Evolutionary conservation across 805 yeast species (phyloP).

Genomic region (Sugiyamaella marilandica): DNA sequence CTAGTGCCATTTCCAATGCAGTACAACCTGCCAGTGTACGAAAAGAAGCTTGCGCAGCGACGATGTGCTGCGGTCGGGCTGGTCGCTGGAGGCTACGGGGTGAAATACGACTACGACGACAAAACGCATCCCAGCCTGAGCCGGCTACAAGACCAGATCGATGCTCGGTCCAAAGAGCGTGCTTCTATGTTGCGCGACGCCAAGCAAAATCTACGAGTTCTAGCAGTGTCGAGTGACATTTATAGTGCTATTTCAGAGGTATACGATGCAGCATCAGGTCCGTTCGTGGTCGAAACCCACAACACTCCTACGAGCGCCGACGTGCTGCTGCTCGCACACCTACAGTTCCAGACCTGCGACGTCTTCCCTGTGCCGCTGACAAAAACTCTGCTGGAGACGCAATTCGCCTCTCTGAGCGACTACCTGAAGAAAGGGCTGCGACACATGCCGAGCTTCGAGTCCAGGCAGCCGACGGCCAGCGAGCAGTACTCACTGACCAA

Average conservation of each 20-base stretch:
- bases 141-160: slow-evolving; percentile 25
- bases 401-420: slow-evolving; percentile 10
- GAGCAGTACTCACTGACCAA: background rate
- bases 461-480: background rate
- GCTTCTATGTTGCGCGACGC: slow-evolving; percentile 13
- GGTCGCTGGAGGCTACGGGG: slow-evolving; percentile 2
- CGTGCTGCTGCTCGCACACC: slow-evolving; percentile 19
- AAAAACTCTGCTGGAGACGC: slow-evolving; percentile 15
- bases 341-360: slow-evolving; percentile 13
- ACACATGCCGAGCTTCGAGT: background rate
- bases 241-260: background rate
- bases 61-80: slow-evolving; percentile 16
- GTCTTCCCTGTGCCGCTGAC: slow-evolving; percentile 16
- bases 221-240: slow-evolving; percentile 11
- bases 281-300: slow-evolving; percentile 4
- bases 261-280: background rate
- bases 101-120: slow-evolving; percentile 3
- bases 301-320: slow-evolving; percentile 12
- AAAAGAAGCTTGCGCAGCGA: slow-evolving; percentile 23
- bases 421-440: slow-evolving; percentile 1
- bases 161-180: slow-evolving; percentile 13
- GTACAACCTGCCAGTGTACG: slow-evolving; percentile 29
- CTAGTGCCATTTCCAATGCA: slow-evolving; percentile 36
- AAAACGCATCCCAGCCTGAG: slow-evolving; percentile 15
- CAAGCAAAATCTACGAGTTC: slow-evolving; percentile 13